These are phyloP conservation scores for Musa schizocarpa DNA, from an alignment of 176 grass and related monocot genomes.

Conservation along the genomic window DNA sequence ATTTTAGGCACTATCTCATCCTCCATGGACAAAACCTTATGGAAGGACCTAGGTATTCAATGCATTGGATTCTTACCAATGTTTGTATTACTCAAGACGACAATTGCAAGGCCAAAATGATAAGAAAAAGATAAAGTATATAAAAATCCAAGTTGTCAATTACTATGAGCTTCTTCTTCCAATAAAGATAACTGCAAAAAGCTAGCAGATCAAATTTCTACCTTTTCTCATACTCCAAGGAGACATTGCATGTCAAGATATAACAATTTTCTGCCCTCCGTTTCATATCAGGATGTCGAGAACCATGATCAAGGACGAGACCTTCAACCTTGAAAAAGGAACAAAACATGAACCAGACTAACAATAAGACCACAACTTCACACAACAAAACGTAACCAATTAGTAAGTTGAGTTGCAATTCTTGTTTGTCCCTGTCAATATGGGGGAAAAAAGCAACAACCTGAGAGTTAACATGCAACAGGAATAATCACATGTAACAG, in stretches of 20 bases:
- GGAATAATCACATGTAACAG: not conserved
- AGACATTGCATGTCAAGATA: slow-evolving; percentile 95
- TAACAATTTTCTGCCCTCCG: slow-evolving; percentile 94
- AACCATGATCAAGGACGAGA: slow-evolving; percentile 95
- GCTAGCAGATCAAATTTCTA: slow-evolving; percentile 11
- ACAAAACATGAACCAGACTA: not conserved
- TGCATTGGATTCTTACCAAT: too few relatives aligned
- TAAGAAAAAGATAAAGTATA: too few relatives aligned
- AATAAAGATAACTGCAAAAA: not conserved
- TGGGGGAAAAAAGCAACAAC: not conserved
- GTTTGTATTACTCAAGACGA: too few relatives aligned
- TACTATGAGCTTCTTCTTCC: not conserved
- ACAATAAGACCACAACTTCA: not conserved
- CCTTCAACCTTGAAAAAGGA: slow-evolving; percentile 61
- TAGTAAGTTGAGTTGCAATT: not conserved
- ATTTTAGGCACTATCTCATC: too few relatives aligned
- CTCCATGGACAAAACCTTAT: too few relatives aligned
- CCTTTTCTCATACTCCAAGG: slow-evolving; percentile 99
- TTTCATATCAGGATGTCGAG: slow-evolving; percentile 99
- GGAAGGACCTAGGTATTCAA: too few relatives aligned
- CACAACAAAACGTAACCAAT: not conserved
- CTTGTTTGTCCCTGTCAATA: not conserved
- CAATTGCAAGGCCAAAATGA: too few relatives aligned
- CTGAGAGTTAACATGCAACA: not conserved
- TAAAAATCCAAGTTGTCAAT: not conserved